These are phyloP conservation scores for Gamarada debralockiae DNA, from an alignment of 495 filamentous ascomycete genomes.

Conservation along the genomic window DNA sequence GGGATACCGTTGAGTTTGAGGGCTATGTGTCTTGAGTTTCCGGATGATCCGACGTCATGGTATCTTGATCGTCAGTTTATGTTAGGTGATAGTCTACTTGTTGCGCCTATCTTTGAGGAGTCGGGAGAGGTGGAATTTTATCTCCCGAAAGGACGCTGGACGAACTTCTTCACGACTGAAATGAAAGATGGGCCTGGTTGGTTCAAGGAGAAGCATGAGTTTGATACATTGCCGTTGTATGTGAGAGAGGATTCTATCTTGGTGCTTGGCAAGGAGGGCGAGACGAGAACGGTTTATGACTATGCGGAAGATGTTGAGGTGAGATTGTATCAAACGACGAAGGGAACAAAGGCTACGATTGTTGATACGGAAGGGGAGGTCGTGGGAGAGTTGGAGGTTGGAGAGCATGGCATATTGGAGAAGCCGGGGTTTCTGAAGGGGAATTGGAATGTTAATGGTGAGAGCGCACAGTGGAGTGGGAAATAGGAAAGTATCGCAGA, in stretches of 20 bases:
- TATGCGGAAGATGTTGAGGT: constrained; percentile 42
- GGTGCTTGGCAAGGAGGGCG: constrained; percentile 39
- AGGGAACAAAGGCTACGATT: constrained; percentile 31
- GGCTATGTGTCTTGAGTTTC: constrained; percentile 63
- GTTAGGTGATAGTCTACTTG: constrained; percentile 54
- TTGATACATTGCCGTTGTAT: constrained; percentile 44
- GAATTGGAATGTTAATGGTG: constrained; percentile 11
- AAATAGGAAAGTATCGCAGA: no score
- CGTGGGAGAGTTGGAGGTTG: constrained; percentile 28
- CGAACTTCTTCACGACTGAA: constrained; percentile 39
- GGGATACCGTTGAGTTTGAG: constrained; percentile 53
- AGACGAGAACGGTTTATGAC: constrained; percentile 46
- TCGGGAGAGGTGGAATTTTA: constrained; percentile 58
- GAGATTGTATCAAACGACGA: constrained; percentile 30
- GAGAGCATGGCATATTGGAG: constrained; percentile 12
- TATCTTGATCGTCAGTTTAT: constrained; percentile 64
- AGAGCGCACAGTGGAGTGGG: no score
- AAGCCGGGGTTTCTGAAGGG: constrained; percentile 17
- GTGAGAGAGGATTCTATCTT: constrained; percentile 44
- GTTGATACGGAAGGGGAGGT: constrained; percentile 33
- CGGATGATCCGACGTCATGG: constrained; percentile 58
- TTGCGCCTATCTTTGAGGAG: constrained; percentile 60
- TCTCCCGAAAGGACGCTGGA: constrained; percentile 57
- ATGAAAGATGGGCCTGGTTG: constrained; percentile 42
- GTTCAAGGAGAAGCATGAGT: constrained; percentile 43